These are phyloP conservation scores for Syzygium aqueum DNA, from an alignment of 345 rosid species.

Conservation along the genomic window DNA sequence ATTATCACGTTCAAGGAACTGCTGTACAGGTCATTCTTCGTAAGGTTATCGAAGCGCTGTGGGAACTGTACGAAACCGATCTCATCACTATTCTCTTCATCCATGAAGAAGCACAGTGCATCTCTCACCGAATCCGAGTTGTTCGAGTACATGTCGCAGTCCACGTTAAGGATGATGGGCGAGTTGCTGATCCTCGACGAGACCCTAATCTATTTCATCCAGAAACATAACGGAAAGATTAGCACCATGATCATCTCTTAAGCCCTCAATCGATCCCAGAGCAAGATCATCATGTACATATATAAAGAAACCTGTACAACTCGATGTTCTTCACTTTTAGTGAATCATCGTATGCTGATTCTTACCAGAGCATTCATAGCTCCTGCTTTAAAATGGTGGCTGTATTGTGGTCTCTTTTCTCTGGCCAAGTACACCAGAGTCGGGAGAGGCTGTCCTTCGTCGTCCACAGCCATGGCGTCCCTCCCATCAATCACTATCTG, in stretches of 20 bases:
- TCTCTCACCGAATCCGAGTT: constrained; percentile 23
- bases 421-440: constrained; percentile 33
- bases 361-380: constrained; percentile 40
- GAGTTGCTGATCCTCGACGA: constrained; percentile 39
- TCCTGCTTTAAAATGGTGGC: constrained; percentile 45
- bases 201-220: constrained; percentile 29
- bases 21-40: constrained; percentile 23
- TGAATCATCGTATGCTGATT: neutral
- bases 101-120: constrained; percentile 42
- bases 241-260: neutral
- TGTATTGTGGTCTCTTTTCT: constrained; percentile 29
- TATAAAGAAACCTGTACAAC: neutral
- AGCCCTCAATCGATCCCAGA: neutral
- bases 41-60: constrained; percentile 18
- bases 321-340: neutral
- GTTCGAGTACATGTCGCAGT: constrained; percentile 51
- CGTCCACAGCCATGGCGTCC: constrained; percentile 9
- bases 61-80: constrained; percentile 32
- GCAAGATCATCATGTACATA: neutral
- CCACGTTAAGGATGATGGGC: constrained; percentile 22
- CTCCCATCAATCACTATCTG: constrained; percentile 7
- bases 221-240: neutral
- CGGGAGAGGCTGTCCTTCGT: constrained; percentile 26
- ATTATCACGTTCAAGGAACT: neutral
- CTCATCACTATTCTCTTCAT: constrained; percentile 24